These are phyloP conservation scores for Parietaria judaica DNA, from an alignment of 306 rosid genomes.

Conservation along the genomic window DNA sequence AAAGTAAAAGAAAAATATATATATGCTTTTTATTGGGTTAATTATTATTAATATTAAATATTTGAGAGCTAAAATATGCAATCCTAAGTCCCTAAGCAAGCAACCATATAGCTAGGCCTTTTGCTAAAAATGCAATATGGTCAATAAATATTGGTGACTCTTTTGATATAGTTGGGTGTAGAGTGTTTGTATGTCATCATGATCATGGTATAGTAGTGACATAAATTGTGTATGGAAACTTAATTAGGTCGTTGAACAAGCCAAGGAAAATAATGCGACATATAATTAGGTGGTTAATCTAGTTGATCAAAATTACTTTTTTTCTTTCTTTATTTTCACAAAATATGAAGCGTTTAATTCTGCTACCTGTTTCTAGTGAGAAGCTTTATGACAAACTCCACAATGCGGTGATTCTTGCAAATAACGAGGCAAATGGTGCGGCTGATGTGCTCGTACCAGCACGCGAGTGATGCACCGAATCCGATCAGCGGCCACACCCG, in stretches of 20 bases:
- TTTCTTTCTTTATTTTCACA: background rate
- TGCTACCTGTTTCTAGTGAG: slow-evolving; percentile 73
- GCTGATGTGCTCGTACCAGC: slow-evolving; percentile 92
- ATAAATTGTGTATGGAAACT: background rate
- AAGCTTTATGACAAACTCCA: slow-evolving; percentile 73
- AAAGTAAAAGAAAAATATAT: too few species aligned
- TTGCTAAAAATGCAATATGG: background rate
- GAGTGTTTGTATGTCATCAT: background rate
- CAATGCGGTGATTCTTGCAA: slow-evolving; percentile 81
- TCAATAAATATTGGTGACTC: background rate
- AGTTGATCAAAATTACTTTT: background rate
- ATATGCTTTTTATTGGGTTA: too few species aligned
- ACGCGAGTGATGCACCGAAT: slow-evolving; percentile 71
- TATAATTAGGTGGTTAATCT: background rate
- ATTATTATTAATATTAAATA: too few species aligned
- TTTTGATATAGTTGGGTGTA: background rate
- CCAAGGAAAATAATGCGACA: background rate
- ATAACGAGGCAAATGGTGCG: slow-evolving; percentile 69
- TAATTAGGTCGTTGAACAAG: slow-evolving; percentile 3
- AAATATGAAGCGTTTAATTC: background rate
- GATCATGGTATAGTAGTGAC: background rate
- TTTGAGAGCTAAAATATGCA: too few species aligned
- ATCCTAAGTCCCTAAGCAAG: too few species aligned
- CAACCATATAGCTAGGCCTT: background rate
- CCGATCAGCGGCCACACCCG: slow-evolving; percentile 83